Percentiles rank a stretch among this genome's conserved stretches.
These are phyloP conservation scores for Aspergillus sp. DNA, from an alignment of 2,329 filamentous ascomycete species.

Conservation along the genomic window DNA sequence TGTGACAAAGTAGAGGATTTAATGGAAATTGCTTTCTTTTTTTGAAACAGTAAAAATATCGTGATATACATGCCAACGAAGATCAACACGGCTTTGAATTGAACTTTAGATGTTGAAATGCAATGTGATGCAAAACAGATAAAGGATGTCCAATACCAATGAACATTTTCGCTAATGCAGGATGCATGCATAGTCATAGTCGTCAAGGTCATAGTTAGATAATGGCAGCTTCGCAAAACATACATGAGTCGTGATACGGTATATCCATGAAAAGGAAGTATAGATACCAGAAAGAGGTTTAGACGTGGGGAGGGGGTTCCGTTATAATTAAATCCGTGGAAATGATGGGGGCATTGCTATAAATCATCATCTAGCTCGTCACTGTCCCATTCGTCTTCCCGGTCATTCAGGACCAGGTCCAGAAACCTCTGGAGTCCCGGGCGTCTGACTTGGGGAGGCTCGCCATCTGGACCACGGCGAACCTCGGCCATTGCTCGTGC, in stretches of 20 bases:
- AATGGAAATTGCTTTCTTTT: not conserved
- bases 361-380: slow-evolving; percentile 56
- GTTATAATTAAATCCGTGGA: not conserved
- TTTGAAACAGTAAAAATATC: not conserved
- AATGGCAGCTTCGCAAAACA: not conserved
- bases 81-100: no score
- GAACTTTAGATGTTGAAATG: no score
- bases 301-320: not conserved
- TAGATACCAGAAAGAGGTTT: not conserved
- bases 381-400: slow-evolving; percentile 62
- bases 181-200: slow-evolving; percentile 1
- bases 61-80: not conserved
- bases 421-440: slow-evolving; percentile 55
- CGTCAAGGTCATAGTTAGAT: slow-evolving; percentile 1
- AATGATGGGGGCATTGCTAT: slow-evolving; percentile 9
- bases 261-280: not conserved
- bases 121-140: not conserved
- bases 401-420: slow-evolving; percentile 54
- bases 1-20: not conserved
- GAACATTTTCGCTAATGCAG: not conserved
- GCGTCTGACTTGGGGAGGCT: slow-evolving; percentile 23
- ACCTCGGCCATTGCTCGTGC: slow-evolving; percentile 43
- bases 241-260: not conserved
- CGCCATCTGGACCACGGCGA: slow-evolving; percentile 30
- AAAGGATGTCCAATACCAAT: not conserved